Conservation (phyloP, 208 protist species). For the Kentomonas sorsogonicus region DNA sequence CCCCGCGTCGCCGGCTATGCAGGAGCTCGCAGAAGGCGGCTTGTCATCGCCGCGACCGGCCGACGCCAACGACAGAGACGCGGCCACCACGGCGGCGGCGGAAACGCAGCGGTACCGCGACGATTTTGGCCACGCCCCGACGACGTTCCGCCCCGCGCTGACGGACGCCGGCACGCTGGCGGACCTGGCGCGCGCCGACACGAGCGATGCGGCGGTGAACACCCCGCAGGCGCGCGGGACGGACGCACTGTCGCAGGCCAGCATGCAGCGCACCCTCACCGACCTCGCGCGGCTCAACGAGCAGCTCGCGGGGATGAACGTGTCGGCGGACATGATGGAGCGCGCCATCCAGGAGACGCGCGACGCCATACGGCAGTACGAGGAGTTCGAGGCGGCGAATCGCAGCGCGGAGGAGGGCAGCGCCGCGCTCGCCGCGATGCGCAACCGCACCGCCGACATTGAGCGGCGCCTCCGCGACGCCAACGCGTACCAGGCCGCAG, state of each 20-base stretch:
- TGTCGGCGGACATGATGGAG: slow-evolving; percentile 68
- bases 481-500: background rate
- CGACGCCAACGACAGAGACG: too few relatives aligned
- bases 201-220: slow-evolving; percentile 2
- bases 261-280: slow-evolving; percentile 40
- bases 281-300: slow-evolving; percentile 60
- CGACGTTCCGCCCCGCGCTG: slow-evolving; percentile 6
- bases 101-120: too few relatives aligned
- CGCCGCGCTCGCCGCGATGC: slow-evolving; percentile 44
- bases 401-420: slow-evolving; percentile 37
- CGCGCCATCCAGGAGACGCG: slow-evolving; percentile 63
- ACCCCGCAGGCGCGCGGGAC: background rate
- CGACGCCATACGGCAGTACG: slow-evolving; percentile 53
- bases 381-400: slow-evolving; percentile 31
- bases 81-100: too few relatives aligned
- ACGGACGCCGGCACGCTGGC: background rate
- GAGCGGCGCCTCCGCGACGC: slow-evolving; percentile 59
- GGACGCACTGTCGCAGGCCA: slow-evolving; percentile 16
- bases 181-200: background rate
- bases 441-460: slow-evolving; percentile 42
- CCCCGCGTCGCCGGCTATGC: background rate
- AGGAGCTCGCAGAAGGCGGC: background rate
- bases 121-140: background rate
- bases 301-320: slow-evolving; percentile 51
- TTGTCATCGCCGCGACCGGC: too few relatives aligned